phyloP scores from a whole-genome alignment of 257 asterid genomes.

The Solanum habrochaites region DNA sequence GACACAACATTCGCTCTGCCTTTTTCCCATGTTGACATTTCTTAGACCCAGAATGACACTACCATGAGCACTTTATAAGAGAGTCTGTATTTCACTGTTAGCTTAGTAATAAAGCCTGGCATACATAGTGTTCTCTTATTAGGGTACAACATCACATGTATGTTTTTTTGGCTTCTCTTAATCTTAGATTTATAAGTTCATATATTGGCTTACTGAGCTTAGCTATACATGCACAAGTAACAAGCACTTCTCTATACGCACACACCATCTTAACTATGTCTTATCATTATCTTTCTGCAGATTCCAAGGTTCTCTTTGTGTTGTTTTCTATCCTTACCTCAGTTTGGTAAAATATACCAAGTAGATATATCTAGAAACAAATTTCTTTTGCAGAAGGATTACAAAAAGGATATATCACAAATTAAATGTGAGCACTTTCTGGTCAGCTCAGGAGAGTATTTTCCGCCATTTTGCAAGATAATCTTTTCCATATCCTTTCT shows the following conservation, averaged over 20 bases:
- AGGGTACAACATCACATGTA: background rate
- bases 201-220: background rate
- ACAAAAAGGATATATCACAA: slow-evolving; percentile 71
- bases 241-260: background rate
- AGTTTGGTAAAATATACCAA: background rate
- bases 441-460: slow-evolving; percentile 80
- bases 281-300: background rate
- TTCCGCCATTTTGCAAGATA: slow-evolving; percentile 71
- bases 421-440: slow-evolving; percentile 87
- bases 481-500: slow-evolving; percentile 73
- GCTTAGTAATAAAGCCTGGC: background rate
- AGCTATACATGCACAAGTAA: background rate
- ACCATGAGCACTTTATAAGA: background rate
- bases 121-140: background rate
- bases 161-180: background rate
- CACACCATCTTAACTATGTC: background rate
- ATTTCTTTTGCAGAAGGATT: background rate
- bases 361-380: background rate
- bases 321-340: background rate
- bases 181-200: background rate
- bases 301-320: background rate
- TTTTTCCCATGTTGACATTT: background rate
- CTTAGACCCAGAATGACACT: background rate
- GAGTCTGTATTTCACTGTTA: background rate
- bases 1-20: background rate